These are phyloP conservation scores for Trichoderma orchidacearum DNA, from an alignment of 495 filamentous ascomycete species.

Conservation along the genomic window DNA sequence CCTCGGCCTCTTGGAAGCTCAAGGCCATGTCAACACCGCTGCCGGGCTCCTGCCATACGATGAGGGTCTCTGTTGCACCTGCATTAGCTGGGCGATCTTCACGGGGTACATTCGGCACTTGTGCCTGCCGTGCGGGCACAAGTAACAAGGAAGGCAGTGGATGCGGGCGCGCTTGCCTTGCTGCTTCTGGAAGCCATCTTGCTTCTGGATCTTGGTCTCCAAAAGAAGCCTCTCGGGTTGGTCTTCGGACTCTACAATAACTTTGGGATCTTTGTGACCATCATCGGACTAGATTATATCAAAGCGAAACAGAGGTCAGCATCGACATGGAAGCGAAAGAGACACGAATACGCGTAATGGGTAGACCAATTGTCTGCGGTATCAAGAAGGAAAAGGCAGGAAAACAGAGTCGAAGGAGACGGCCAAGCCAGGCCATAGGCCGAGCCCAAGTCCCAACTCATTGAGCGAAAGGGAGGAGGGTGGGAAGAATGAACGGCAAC, in stretches of 20 bases:
- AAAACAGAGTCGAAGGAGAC: not conserved
- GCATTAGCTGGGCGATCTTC: not conserved
- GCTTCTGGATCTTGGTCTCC: conserved; percentile 81
- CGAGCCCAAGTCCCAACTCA: not conserved
- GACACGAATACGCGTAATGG: not conserved
- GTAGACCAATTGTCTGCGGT: not conserved
- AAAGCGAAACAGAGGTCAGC: not conserved
- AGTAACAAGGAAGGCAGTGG: conserved; percentile 10
- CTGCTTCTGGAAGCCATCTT: conserved; percentile 97
- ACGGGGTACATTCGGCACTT: too few relatives aligned
- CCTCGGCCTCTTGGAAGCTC: conserved; percentile 95
- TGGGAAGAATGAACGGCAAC: not conserved
- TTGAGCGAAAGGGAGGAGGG: not conserved
- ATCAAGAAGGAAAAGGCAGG: not conserved
- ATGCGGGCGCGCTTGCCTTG: conserved; percentile 49
- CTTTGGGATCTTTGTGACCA: conserved; percentile 58
- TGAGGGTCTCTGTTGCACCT: conserved; percentile 64
- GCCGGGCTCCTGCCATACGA: conserved; percentile 84
- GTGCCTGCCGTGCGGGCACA: too few relatives aligned
- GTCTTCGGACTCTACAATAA: conserved; percentile 89
- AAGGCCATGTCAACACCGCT: conserved; percentile 91
- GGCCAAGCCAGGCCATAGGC: not conserved
- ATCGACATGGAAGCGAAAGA: not conserved
- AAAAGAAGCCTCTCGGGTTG: conserved; percentile 68
- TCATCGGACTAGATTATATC: conserved; percentile 21